phyloP scores from a whole-genome alignment of 2,329 filamentous ascomycete species.

The Phoma herbarum region DNA sequence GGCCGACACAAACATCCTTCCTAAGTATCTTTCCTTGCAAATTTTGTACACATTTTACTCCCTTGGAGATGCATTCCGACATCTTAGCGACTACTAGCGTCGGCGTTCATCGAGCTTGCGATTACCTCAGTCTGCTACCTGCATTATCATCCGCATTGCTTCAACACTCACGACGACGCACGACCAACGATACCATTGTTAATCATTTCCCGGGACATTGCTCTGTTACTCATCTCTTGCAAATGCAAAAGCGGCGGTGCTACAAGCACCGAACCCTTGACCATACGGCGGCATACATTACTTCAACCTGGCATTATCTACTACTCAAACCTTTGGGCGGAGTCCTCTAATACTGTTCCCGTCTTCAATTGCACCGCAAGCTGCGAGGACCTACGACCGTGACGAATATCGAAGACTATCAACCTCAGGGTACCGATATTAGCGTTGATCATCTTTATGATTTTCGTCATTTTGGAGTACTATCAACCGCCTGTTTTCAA shows the following conservation, averaged over 20 bases:
- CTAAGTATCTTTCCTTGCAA: slow-evolving; percentile 31
- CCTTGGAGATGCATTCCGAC: slow-evolving; percentile 41
- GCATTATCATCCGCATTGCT: slow-evolving; percentile 45
- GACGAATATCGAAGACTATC: slow-evolving; percentile 52
- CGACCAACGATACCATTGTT: slow-evolving; percentile 49
- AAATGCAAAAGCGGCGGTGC: slow-evolving; percentile 43
- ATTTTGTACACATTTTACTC: slow-evolving; percentile 31
- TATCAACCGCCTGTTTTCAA: slow-evolving; percentile 20
- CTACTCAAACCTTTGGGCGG: slow-evolving; percentile 21
- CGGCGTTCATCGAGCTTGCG: slow-evolving; percentile 47
- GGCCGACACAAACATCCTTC: slow-evolving; percentile 50
- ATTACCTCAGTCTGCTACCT: slow-evolving; percentile 39
- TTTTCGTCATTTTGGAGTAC: slow-evolving; percentile 24
- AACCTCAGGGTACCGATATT: slow-evolving; percentile 51
- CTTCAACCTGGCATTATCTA: slow-evolving; percentile 24
- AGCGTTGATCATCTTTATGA: slow-evolving; percentile 50
- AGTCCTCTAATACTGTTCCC: slow-evolving; percentile 20
- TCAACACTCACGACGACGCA: slow-evolving; percentile 43
- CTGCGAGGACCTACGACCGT: slow-evolving; percentile 48
- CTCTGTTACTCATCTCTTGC: slow-evolving; percentile 33
- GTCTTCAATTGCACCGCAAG: slow-evolving; percentile 38
- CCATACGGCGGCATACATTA: slow-evolving; percentile 30
- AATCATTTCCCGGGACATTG: slow-evolving; percentile 43
- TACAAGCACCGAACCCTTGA: slow-evolving; percentile 26
- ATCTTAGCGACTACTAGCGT: slow-evolving; percentile 50